phyloP scores from a whole-genome alignment of 345 rosid genomes.

The Diplotaxis tenuifolia region DNA sequence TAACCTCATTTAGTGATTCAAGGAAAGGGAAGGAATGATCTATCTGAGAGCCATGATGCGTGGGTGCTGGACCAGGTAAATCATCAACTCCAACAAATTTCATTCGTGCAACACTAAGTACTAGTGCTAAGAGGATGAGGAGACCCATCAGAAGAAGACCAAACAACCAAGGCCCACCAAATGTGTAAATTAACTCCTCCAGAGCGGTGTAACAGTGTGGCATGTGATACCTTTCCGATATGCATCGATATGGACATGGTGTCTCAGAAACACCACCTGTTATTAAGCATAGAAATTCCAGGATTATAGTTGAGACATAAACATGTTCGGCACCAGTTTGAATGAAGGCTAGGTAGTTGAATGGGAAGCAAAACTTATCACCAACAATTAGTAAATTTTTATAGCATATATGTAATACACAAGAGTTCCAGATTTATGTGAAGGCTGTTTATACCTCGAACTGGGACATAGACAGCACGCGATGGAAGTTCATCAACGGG shows the following conservation, averaged over 20 bases:
- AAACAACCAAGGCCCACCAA: constrained; percentile 98
- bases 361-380: constrained; percentile 3
- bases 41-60: constrained; percentile 85
- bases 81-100: constrained; percentile 97
- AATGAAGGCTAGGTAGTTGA: too few relatives aligned
- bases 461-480: constrained; percentile 70
- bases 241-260: constrained; percentile 87
- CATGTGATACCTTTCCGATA: constrained; percentile 94
- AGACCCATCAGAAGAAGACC: constrained; percentile 83
- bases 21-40: constrained; percentile 97
- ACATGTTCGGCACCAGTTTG: constrained; percentile 5
- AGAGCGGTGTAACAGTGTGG: constrained; percentile 95
- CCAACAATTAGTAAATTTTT: background rate
- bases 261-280: constrained; percentile 87
- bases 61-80: constrained; percentile 83
- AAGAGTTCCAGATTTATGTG: constrained; percentile 4
- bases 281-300: constrained; percentile 15
- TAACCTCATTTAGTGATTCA: constrained; percentile 95
- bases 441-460: constrained; percentile 62
- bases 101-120: constrained; percentile 97
- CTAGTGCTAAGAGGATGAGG: constrained; percentile 84
- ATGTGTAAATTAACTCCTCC: constrained; percentile 92
- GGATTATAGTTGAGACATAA: constrained; percentile 17
- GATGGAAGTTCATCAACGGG: constrained; percentile 77
- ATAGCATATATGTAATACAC: constrained; percentile 6